Conservation (phyloP, 2,329 filamentous ascomycete genomes). For the Diaporthe citri region DNA sequence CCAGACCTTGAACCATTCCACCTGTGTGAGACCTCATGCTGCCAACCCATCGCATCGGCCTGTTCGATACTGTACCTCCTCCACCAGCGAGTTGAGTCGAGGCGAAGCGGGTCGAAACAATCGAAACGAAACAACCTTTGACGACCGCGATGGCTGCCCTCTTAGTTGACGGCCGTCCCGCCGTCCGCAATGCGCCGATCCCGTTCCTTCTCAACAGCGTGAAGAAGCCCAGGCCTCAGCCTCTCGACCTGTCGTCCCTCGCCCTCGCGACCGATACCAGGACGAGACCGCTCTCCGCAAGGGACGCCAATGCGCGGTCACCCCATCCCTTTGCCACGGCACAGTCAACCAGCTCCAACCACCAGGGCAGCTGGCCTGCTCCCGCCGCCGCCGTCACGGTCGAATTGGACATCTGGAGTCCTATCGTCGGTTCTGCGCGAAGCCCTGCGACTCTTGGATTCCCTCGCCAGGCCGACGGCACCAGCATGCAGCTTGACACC, state of each 20-base stretch:
- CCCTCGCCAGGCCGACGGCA: background rate
- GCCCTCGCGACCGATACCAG: background rate
- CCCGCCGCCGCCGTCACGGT: background rate
- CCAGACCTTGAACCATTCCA: background rate
- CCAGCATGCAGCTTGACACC: conserved; percentile 19
- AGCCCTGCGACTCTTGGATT: background rate
- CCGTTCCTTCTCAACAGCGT: conserved; percentile 1
- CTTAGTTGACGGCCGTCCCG: background rate
- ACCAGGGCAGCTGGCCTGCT: background rate
- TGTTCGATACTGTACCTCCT: background rate
- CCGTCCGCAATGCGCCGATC: conserved; percentile 7
- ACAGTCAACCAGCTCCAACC: background rate
- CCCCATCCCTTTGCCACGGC: background rate
- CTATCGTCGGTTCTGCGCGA: background rate
- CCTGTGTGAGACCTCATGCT: background rate
- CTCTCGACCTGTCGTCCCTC: conserved; percentile 14
- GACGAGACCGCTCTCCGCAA: background rate
- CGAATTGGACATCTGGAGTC: conserved; percentile 11
- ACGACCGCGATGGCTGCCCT: background rate
- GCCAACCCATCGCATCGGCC: background rate
- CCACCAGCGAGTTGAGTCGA: background rate
- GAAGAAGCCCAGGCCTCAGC: background rate
- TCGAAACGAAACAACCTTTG: background rate
- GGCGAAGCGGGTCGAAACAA: background rate
- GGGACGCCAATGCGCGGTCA: conserved; percentile 6